Evolutionary conservation across 2,329 filamentous ascomycete species (phyloP).

Genomic region (Cladosporium sp.): DNA sequence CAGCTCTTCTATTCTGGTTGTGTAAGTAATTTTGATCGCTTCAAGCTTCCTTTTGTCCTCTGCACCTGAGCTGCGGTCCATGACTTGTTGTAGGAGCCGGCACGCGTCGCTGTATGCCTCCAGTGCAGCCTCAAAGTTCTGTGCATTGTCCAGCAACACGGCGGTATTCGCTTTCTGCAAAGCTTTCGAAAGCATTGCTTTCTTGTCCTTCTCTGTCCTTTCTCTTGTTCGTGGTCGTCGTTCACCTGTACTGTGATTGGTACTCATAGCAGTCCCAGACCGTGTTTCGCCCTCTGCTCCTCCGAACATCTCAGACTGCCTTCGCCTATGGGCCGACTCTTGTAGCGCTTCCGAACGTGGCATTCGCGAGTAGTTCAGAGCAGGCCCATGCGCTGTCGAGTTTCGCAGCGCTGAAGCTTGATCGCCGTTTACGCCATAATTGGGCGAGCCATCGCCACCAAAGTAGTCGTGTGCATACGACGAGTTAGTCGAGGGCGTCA

Average conservation of each 20-base stretch:
- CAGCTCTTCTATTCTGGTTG: slow-evolving; percentile 81
- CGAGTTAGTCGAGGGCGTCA: slow-evolving; percentile 29
- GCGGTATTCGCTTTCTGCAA: slow-evolving; percentile 94
- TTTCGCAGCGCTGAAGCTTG: slow-evolving; percentile 23
- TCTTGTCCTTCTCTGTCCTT: slow-evolving; percentile 57
- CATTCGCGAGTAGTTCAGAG: slow-evolving; percentile 14
- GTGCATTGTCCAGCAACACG: slow-evolving; percentile 90
- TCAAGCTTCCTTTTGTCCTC: slow-evolving; percentile 89
- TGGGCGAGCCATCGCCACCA: slow-evolving; percentile 25
- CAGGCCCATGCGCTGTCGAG: slow-evolving; percentile 22
- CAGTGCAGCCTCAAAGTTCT: slow-evolving; percentile 88
- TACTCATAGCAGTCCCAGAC: not conserved
- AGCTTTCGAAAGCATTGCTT: slow-evolving; percentile 93
- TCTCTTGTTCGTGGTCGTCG: slow-evolving; percentile 27
- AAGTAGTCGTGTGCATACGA: slow-evolving; percentile 30
- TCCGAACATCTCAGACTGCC: slow-evolving; percentile 9
- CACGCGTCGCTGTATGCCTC: slow-evolving; percentile 91
- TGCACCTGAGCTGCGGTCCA: slow-evolving; percentile 75
- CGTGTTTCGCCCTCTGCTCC: not conserved
- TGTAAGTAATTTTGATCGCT: slow-evolving; percentile 88
- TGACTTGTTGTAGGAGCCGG: slow-evolving; percentile 78
- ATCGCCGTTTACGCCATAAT: slow-evolving; percentile 21
- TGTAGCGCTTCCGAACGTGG: slow-evolving; percentile 12
- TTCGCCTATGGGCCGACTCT: slow-evolving; percentile 8
- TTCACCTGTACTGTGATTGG: slow-evolving; percentile 6